Conservation (phyloP, 2,329 filamentous ascomycete genomes). For the Fusarium protoensiforme region DNA sequence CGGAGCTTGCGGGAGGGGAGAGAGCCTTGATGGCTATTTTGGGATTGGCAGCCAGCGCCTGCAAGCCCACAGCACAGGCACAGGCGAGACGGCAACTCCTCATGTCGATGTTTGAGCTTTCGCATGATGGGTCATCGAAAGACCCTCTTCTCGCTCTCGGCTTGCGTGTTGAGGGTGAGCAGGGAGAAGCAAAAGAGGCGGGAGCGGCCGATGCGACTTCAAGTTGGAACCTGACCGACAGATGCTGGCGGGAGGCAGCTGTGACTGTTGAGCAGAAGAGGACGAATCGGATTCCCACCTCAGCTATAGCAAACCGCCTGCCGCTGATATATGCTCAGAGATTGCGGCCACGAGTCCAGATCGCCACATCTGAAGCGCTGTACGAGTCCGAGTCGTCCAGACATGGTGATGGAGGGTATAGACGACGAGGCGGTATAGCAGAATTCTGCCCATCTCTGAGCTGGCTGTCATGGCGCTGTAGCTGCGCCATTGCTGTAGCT, state of each 20-base stretch:
- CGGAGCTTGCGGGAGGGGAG: constrained; percentile 3
- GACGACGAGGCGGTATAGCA: constrained; percentile 13
- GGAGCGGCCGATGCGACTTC: constrained; percentile 17
- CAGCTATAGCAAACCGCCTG: constrained; percentile 20
- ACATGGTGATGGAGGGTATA: constrained; percentile 35
- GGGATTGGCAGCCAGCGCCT: background rate
- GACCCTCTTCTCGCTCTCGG: constrained; percentile 15
- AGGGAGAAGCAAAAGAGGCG: constrained; percentile 35
- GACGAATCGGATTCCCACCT: constrained; percentile 22
- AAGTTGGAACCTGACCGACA: constrained; percentile 16
- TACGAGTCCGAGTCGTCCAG: background rate
- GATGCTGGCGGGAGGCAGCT: constrained; percentile 1
- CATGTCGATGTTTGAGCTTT: background rate
- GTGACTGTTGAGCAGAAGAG: constrained; percentile 15
- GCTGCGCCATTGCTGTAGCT: background rate
- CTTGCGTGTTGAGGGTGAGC: constrained; percentile 15
- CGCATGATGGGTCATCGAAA: constrained; percentile 20
- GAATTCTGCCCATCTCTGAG: constrained; percentile 3
- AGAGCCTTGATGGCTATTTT: constrained; percentile 6
- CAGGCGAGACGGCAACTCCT: constrained; percentile 16
- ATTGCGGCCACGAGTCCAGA: constrained; percentile 10
- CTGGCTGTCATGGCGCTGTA: background rate
- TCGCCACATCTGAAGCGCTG: background rate
- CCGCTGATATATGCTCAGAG: constrained; percentile 29
- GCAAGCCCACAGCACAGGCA: background rate